Evolutionary conservation across 2,329 filamentous ascomycete genomes (phyloP).

Genomic region (Stachybotrys chlorohalonatus): DNA sequence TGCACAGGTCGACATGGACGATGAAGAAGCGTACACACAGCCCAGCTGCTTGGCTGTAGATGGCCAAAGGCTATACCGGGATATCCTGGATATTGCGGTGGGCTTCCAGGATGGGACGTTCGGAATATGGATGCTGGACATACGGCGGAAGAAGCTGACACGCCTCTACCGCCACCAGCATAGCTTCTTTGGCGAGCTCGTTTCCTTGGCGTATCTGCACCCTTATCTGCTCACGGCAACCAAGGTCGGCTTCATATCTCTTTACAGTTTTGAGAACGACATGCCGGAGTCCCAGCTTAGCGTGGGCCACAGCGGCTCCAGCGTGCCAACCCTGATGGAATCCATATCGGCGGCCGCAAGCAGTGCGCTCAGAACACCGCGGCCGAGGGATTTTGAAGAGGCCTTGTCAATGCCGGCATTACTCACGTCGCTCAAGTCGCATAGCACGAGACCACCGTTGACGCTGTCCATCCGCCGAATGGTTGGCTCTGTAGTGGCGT

Average conservation of each 20-base stretch:
- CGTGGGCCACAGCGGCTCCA: background rate
- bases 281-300: background rate
- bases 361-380: background rate
- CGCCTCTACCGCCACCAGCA: slow-evolving; percentile 49
- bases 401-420: slow-evolving; percentile 29
- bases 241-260: slow-evolving; percentile 59
- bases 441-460: slow-evolving; percentile 68
- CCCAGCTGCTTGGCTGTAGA: slow-evolving; percentile 63
- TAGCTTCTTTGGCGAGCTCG: slow-evolving; percentile 56
- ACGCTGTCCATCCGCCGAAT: slow-evolving; percentile 74
- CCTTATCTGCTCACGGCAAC: slow-evolving; percentile 78
- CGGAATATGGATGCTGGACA: slow-evolving; percentile 55
- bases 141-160: slow-evolving; percentile 31
- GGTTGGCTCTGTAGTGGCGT: slow-evolving; percentile 58
- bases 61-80: slow-evolving; percentile 31
- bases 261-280: slow-evolving; percentile 57
- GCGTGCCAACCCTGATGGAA: background rate
- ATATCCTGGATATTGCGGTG: slow-evolving; percentile 49
- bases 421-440: slow-evolving; percentile 70
- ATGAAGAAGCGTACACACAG: slow-evolving; percentile 11
- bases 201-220: slow-evolving; percentile 60
- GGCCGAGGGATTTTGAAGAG: background rate
- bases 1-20: slow-evolving; percentile 33
- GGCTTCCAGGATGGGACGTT: slow-evolving; percentile 68
- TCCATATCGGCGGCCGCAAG: background rate